Conservation (phyloP, 2,329 filamentous ascomycete genomes). For the Colletotrichum horii region DNA sequence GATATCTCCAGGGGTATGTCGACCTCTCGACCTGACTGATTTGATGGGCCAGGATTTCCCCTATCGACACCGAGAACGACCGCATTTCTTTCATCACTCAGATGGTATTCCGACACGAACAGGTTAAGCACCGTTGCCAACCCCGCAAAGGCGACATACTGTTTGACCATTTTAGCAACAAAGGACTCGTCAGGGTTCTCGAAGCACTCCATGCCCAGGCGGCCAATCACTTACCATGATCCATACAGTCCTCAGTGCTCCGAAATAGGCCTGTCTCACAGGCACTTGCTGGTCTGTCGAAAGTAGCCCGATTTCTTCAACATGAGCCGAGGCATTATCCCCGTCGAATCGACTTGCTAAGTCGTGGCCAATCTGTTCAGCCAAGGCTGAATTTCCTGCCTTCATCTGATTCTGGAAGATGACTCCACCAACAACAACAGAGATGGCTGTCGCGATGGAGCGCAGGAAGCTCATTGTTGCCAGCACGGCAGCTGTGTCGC, state of each 20-base stretch:
- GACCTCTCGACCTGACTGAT: neutral
- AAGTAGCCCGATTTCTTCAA: neutral
- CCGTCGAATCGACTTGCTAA: neutral
- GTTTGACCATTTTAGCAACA: neutral
- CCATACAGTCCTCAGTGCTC: slow-evolving; percentile 30
- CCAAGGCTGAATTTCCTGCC: neutral
- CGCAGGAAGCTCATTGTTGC: slow-evolving; percentile 71
- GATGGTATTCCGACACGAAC: neutral
- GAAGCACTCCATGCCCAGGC: neutral
- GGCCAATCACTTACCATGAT: slow-evolving; percentile 27
- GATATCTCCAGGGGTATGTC: neutral
- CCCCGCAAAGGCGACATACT: neutral
- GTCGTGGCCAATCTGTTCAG: neutral
- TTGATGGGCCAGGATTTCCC: neutral
- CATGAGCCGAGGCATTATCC: slow-evolving; percentile 25
- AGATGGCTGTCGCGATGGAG: slow-evolving; percentile 70
- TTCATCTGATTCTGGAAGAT: slow-evolving; percentile 79
- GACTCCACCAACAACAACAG: slow-evolving; percentile 75
- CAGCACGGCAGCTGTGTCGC: slow-evolving; percentile 72
- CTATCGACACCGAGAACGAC: neutral
- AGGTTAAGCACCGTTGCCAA: neutral
- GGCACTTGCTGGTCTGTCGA: slow-evolving; percentile 16
- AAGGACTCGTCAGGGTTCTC: neutral
- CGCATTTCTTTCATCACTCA: neutral
- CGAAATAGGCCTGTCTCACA: slow-evolving; percentile 29